Conservation (phyloP, 2,329 filamentous ascomycete species). For the Fusarium ambrosium region DNA sequence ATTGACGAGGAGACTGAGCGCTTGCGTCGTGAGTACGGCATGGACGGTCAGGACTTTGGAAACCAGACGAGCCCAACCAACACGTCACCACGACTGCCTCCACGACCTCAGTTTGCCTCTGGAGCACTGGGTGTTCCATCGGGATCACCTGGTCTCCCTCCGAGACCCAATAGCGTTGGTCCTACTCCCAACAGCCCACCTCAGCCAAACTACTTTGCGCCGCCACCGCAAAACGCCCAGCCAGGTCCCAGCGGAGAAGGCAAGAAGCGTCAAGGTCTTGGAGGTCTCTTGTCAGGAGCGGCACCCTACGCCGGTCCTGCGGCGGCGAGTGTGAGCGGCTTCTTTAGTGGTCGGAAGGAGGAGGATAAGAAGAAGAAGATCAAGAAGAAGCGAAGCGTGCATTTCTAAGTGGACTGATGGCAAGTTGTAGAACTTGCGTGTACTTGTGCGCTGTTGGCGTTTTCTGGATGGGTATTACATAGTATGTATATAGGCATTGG, state of each 20-base stretch:
- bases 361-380: slow-evolving; percentile 58
- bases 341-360: slow-evolving; percentile 55
- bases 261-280: slow-evolving; percentile 47
- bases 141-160: slow-evolving; percentile 52
- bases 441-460: slow-evolving; percentile 22
- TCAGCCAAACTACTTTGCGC: slow-evolving; percentile 40
- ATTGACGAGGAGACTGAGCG: slow-evolving; percentile 87
- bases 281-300: slow-evolving; percentile 47
- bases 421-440: not conserved
- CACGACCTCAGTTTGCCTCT: slow-evolving; percentile 45
- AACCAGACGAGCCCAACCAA: slow-evolving; percentile 39
- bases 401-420: slow-evolving; percentile 53
- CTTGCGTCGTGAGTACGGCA: slow-evolving; percentile 76
- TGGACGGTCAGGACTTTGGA: slow-evolving; percentile 59
- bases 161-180: slow-evolving; percentile 64
- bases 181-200: slow-evolving; percentile 48
- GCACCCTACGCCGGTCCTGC: slow-evolving; percentile 54
- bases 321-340: slow-evolving; percentile 61
- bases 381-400: slow-evolving; percentile 63
- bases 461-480: slow-evolving; percentile 4
- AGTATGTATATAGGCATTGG: slow-evolving; percentile 16
- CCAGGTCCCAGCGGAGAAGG: slow-evolving; percentile 32
- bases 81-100: slow-evolving; percentile 53
- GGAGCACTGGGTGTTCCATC: slow-evolving; percentile 17
- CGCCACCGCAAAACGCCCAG: slow-evolving; percentile 42